Base-by-base conservation (phyloP, 1,284 basidiomycete species). In the Cerioporus squamosus region DNA sequence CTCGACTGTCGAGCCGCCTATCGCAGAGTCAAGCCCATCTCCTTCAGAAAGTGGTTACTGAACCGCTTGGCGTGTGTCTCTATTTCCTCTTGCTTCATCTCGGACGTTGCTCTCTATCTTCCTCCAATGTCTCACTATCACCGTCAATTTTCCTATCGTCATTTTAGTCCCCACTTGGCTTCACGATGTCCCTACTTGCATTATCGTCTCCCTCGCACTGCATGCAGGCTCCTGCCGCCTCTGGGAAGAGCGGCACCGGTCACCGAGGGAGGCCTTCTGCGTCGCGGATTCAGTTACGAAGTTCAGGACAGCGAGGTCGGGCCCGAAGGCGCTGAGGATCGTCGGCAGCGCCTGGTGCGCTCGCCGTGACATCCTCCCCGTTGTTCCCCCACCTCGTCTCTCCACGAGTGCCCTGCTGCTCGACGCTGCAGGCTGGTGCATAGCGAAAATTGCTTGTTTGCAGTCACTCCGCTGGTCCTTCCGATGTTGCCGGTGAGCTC, bases 1-100 rank as follows among this genome's bases (percentile, higher is more conserved):
- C 51, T 70, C 80, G 38, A 77, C 81, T 39, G 77, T 82, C 56
- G 79, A 84, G 59, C 77, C 81, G 51, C 80, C 83, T 23, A 79
- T 77, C 51, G 86, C 87, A 68, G 82, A 82, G 59, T 87, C 87
- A 14, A 78, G 84, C 68, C 85, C 88, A 18, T 82, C 85, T 31
- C 75, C 80, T 12, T 88, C 88, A 47, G 87, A 88, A 67, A 78
- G 77, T 57, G 82, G 79, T 42, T 85, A 74, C 69, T 87, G 75
- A 84, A 60, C 70, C 69, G 68, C 68, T 58, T 63, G 51, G 61
- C 60, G 22, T 53, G 36, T n/a, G 33, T 44, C 40, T 40, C 14
- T 44, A 56, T 53, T 59, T 44, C 51, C 55, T 57, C 49, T 61
- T 61, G 63, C 64, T 59, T 44, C 52, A 57, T 60, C 61, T 60